Conservation (phyloP, 2,329 filamentous ascomycete genomes). For the Pyrenochaeta sp. region DNA sequence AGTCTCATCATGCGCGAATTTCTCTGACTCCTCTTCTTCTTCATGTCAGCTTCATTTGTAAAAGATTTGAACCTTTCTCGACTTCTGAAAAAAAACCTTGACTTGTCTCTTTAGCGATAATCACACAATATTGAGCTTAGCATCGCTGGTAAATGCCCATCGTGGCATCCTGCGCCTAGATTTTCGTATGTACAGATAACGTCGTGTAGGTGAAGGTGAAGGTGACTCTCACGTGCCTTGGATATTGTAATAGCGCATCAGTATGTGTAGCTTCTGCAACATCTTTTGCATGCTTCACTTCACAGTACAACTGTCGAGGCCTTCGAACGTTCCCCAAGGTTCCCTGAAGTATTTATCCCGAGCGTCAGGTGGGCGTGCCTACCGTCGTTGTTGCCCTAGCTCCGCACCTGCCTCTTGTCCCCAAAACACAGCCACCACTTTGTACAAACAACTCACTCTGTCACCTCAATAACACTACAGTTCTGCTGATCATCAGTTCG, state of each 20-base stretch:
- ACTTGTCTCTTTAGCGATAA: no score
- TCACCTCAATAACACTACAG: not conserved
- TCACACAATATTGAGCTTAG: no score
- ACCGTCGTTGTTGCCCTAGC: slow-evolving; percentile 3
- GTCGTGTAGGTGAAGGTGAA: not conserved
- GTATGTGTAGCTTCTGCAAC: not conserved
- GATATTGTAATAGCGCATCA: not conserved
- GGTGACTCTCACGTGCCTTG: no score
- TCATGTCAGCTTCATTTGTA: not conserved
- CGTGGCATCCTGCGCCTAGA: not conserved
- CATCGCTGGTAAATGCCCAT: not conserved
- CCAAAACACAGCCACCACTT: not conserved
- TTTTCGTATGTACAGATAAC: not conserved
- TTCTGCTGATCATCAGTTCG: not conserved
- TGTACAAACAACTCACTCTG: not conserved
- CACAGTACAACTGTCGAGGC: not conserved
- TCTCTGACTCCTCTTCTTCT: not conserved
- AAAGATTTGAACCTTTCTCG: not conserved
- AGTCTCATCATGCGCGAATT: not conserved
- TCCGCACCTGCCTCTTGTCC: slow-evolving; percentile 3
- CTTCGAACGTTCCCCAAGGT: not conserved
- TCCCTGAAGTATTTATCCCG: not conserved
- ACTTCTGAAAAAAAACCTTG: not conserved
- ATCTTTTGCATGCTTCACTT: not conserved
- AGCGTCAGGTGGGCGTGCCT: not conserved